Evolutionary conservation across 768 basidiomycete species (phyloP), one percentile per base, ranked within the genome.

Genomic region (Trametes punicea): DNA sequence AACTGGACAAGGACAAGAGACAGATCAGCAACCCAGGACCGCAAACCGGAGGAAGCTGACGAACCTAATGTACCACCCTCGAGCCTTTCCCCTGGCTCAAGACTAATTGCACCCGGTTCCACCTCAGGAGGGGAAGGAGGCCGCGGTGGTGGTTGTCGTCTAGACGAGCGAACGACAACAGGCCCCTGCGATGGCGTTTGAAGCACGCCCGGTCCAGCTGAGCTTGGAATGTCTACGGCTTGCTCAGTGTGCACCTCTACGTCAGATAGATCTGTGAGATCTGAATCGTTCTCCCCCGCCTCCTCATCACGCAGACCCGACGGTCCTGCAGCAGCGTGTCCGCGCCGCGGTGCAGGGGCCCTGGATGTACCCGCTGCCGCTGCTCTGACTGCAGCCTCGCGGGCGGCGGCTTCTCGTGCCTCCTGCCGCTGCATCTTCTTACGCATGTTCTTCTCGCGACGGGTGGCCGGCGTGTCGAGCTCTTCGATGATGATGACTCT

Each of bases 391-490:
- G 55, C 44, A 3, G 52, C 56, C n/a, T 44, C 51, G 13, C 51
- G 44, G 0, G 52, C 55, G 2, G 51, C 51, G 3, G 56, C 36
- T n/a, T 54, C 36, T 13, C 57, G 55, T 1, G 62, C 62, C 0
- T 47, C 55, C 23, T 59, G 56, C 39, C 53, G 41, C 53, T 72
- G 69, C n/a, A 64, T 76, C 64, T 79, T 83, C 47, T 70, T 73
- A 7, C 76, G 74, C 55, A 72, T 67, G 18, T 74, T 75, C 69
- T 84, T 87, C 68, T 81, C 77, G 46, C 80, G 76, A 4, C 88
- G 81, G 36, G 80, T 84, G 3, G 78, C 78, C 31, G 88, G 88
- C 5, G 88, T 85, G 63, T 89, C 88, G 21, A 90, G 74, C 56
- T 82, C 81, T 64, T 90, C 87, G 53, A 90, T 80, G 51, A 88